phyloP scores from a whole-genome alignment of 2,329 filamentous ascomycete genomes.

The Pseudogymnoascus sp. region DNA sequence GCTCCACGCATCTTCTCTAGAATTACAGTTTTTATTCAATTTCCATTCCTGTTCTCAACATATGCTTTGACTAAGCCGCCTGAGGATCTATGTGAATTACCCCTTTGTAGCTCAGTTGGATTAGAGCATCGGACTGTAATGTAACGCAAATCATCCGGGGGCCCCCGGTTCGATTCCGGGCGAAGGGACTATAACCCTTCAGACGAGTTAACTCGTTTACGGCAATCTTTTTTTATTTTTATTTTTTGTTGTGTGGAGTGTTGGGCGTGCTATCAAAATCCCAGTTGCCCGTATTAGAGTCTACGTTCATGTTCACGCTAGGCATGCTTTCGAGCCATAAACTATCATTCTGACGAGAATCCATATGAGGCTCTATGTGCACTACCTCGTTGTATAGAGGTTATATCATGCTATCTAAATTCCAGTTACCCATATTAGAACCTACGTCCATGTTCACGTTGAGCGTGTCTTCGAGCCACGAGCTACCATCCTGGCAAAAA shows the following conservation, averaged over 20 bases:
- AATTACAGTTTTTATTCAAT: not conserved
- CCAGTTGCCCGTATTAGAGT: no score
- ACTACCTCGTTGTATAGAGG: not conserved
- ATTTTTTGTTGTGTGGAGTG: not conserved
- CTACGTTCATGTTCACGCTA: no score
- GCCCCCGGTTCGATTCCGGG: slow-evolving; percentile 9
- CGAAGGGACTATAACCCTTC: slow-evolving; percentile 8
- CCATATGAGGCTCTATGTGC: not conserved
- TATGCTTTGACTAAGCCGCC: not conserved
- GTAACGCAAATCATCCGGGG: slow-evolving; percentile 2
- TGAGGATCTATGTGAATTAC: not conserved
- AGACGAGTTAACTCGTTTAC: slow-evolving; percentile 2
- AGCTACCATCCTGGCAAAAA: not conserved
- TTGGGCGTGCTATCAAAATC: no score
- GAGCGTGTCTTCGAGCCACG: not conserved
- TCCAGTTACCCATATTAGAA: not conserved
- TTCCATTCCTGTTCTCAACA: not conserved
- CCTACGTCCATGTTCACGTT: not conserved
- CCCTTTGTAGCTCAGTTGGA: slow-evolving; percentile 10
- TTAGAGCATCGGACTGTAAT: slow-evolving; percentile 9
- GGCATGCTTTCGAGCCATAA: no score
- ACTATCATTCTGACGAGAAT: no score
- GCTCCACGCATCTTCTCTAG: not conserved
- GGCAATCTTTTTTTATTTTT: not conserved
- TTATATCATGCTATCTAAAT: not conserved